A percentile compares a stretch with the other conserved stretches of the same genome.
phyloP scores from a whole-genome alignment of 495 filamentous ascomycete species.

The Aspergillus kassunensis region DNA sequence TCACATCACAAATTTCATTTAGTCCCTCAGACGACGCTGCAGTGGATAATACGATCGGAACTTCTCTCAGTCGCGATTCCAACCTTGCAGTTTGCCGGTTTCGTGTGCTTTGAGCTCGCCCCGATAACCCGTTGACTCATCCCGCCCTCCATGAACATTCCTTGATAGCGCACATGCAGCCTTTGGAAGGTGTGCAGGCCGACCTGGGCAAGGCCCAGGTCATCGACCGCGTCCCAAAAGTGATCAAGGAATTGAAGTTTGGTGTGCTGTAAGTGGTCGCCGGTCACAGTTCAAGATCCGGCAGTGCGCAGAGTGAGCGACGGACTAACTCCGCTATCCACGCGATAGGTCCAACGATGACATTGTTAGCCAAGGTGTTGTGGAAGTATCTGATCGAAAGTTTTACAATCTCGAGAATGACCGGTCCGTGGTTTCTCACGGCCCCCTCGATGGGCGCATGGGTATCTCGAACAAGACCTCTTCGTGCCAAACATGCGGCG shows the following conservation, averaged over 20 bases:
- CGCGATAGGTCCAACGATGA: slow-evolving; percentile 72
- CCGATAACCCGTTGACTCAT: slow-evolving; percentile 23
- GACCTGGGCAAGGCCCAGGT: slow-evolving; percentile 80
- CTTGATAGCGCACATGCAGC: slow-evolving; percentile 46
- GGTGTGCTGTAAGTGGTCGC: slow-evolving; percentile 69
- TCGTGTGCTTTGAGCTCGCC: slow-evolving; percentile 4
- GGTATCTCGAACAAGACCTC: slow-evolving; percentile 79
- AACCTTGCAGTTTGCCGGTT: neutral
- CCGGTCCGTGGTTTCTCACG: slow-evolving; percentile 67
- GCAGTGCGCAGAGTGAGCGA: neutral
- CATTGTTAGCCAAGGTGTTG: slow-evolving; percentile 87
- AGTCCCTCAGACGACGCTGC: neutral
- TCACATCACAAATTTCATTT: neutral
- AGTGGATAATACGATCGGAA: neutral
- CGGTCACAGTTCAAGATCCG: slow-evolving; percentile 10
- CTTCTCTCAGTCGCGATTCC: neutral
- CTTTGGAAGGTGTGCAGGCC: slow-evolving; percentile 44
- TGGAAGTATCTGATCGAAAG: slow-evolving; percentile 86
- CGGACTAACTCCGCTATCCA: slow-evolving; percentile 14
- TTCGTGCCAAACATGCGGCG: slow-evolving; percentile 76
- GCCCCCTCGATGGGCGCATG: slow-evolving; percentile 80
- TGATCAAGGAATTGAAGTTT: slow-evolving; percentile 90
- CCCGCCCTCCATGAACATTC: slow-evolving; percentile 39
- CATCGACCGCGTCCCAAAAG: slow-evolving; percentile 78
- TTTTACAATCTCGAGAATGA: slow-evolving; percentile 81